phyloP scores from a whole-genome alignment of 371 early-diverging fungal genomes.

The Rhizopus microsporus region DNA sequence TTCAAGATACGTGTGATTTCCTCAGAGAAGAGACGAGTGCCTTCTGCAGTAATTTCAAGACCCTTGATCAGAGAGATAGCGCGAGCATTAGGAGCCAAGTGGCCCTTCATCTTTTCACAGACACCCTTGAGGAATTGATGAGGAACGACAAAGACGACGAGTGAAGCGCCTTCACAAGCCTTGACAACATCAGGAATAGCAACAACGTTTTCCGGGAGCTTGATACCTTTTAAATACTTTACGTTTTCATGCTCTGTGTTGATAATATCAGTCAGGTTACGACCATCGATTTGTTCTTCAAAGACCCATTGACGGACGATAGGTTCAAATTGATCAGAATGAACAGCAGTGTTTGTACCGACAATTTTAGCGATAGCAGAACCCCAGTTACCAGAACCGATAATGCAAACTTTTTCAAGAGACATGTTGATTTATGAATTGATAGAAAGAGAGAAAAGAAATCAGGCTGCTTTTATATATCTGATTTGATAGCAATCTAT shows the following conservation, averaged over 20 bases:
- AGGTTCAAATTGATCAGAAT: constrained; percentile 70
- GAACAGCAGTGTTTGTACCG: constrained; percentile 77
- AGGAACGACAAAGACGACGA: constrained; percentile 94
- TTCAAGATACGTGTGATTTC: constrained; percentile 75
- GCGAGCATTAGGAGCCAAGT: constrained; percentile 67
- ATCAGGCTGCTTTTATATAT: background rate
- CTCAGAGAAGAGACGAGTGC: constrained; percentile 82
- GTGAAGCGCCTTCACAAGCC: constrained; percentile 75
- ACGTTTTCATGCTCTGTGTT: constrained; percentile 94
- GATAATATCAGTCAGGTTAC: constrained; percentile 94
- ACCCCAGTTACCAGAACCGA: constrained; percentile 98
- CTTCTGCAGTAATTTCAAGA: constrained; percentile 69
- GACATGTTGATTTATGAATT: constrained; percentile 5
- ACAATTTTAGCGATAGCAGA: constrained; percentile 94
- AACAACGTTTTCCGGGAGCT: constrained; percentile 86
- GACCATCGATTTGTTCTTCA: constrained; percentile 84
- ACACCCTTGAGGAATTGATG: constrained; percentile 88
- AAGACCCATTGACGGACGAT: constrained; percentile 96
- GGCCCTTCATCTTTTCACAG: constrained; percentile 77
- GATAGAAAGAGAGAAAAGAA: background rate
- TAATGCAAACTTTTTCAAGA: constrained; percentile 81
- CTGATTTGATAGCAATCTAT: background rate
- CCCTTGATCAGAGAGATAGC: constrained; percentile 92
- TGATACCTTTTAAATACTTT: constrained; percentile 90
- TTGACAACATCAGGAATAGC: constrained; percentile 80